These are phyloP conservation scores for Hericium rajendrae DNA, from an alignment of 768 basidiomycete genomes.

Conservation along the genomic window DNA sequence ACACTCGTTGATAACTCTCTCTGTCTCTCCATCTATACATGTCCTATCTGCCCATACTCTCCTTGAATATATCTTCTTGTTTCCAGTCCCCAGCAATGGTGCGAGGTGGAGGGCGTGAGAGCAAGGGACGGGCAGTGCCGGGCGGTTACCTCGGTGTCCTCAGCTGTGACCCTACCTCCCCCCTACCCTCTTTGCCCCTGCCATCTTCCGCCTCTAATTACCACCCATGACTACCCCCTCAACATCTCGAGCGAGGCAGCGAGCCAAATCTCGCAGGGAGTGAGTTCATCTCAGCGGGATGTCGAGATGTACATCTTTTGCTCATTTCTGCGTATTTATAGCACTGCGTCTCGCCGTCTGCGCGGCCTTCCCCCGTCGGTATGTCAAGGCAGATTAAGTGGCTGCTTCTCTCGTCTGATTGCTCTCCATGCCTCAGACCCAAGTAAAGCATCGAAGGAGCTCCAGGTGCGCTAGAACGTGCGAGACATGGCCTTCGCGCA, in stretches of 20 bases:
- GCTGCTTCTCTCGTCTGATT: neutral
- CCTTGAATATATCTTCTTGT: neutral
- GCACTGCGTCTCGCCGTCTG: neutral
- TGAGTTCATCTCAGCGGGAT: neutral
- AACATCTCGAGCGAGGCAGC: neutral
- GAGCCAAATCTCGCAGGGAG: neutral
- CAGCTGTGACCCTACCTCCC: neutral
- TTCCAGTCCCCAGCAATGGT: neutral
- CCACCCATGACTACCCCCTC: too few relatives aligned
- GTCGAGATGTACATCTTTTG: neutral
- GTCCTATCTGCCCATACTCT: neutral
- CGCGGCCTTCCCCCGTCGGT: neutral
- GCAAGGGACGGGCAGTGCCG: neutral
- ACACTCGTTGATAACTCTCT: slow-evolving; percentile 4
- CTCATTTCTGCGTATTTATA: neutral
- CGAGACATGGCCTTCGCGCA: neutral
- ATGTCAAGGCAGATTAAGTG: neutral
- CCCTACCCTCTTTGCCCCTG: neutral
- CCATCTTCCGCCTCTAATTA: neutral
- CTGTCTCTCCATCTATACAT: neutral
- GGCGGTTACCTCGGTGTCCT: neutral
- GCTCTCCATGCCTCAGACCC: neutral
- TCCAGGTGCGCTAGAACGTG: neutral
- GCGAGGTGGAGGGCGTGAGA: neutral
- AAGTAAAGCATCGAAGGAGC: neutral